Base-by-base conservation (phyloP, 2,329 filamentous ascomycete species). In the Fusarium concolor region DNA sequence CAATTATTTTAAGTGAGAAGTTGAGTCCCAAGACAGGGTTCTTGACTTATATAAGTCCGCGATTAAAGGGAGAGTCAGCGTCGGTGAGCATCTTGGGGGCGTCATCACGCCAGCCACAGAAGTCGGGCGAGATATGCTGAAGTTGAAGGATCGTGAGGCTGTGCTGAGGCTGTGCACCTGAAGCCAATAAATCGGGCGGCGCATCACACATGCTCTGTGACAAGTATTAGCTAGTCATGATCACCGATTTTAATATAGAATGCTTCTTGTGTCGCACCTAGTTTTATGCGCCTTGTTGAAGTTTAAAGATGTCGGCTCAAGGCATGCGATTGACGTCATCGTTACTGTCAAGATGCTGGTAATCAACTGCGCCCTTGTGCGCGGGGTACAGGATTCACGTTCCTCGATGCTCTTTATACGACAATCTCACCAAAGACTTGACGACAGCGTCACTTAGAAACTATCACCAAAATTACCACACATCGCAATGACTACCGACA, bases 381-480 rank as follows among this genome's bases (percentile, higher is more conserved):
- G 59, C 52, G 61, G 61, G 61, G 61, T 59, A 64, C 33, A 37
- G 26, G 28, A n/a, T 41, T 56, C 51, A 54, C 41, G 29, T n/a
- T 47, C 17, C 12, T 12, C 4, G 6, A 15, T 24, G 11, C 22
- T 24, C 22, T 6, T 6, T 4, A 24, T 24, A 24, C 22, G 6
- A 12, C 26, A 26, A 33, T 17, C 14, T 17, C 31, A 33, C 12
- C 29, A 31, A 12, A 14, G 29, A 31, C 14, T n/a, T n/a, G 3
- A 12, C 31, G 17, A 33, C 6, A 33, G 12, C 6, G 12, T 14
- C 29, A 14, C 12, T 10, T 31, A 31, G 11, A 31, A 12, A 4
- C 10, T 14, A 12, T 31, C 29, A 29, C 9, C 28, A 9, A 29
- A 29, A 10, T 3, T 10, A 29, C 9, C 10, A 4, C 2, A 3